These are phyloP conservation scores for Phytopythium ostracodes DNA, from an alignment of 352 stramenopile species.

Conservation along the genomic window DNA sequence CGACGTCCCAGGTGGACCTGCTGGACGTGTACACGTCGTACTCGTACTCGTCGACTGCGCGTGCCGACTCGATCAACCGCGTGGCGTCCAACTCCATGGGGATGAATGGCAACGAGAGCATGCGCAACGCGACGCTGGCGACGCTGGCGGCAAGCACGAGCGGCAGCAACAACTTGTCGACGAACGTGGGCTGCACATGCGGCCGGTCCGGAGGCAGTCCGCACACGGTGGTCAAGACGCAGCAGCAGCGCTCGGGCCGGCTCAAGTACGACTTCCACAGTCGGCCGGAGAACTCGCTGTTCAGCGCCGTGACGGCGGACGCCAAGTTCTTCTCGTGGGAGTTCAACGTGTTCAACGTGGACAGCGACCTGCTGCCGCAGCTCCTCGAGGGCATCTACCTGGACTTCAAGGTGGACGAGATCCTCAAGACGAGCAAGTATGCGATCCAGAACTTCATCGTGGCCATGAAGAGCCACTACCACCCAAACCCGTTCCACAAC, in stretches of 20 bases:
- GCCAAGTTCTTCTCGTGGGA: constrained; percentile 53
- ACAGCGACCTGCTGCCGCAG: constrained; percentile 43
- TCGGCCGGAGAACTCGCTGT: constrained; percentile 6
- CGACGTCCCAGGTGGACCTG: constrained; percentile 72
- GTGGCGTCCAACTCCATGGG: not conserved
- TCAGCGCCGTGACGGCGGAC: constrained; percentile 5
- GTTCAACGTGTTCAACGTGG: constrained; percentile 75
- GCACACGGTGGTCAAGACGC: constrained; percentile 1
- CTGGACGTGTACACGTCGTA: constrained; percentile 78
- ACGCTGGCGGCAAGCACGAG: constrained; percentile 5
- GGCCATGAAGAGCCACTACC: constrained; percentile 78
- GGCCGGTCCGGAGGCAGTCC: not conserved
- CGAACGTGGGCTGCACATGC: constrained; percentile 4
- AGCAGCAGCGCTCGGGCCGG: constrained; percentile 6
- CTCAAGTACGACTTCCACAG: constrained; percentile 11
- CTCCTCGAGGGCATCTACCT: constrained; percentile 75
- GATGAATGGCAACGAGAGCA: not conserved
- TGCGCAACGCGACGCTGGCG: constrained; percentile 5
- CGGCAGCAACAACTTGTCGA: not conserved
- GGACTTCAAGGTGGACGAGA: constrained; percentile 63
- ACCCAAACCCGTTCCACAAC: constrained; percentile 91
- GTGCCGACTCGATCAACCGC: constrained; percentile 2
- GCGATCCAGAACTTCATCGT: constrained; percentile 78
- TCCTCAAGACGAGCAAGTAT: constrained; percentile 50
- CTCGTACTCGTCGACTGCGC: constrained; percentile 21